phyloP scores from a whole-genome alignment of 805 yeast species.

The Candida caryicola region DNA sequence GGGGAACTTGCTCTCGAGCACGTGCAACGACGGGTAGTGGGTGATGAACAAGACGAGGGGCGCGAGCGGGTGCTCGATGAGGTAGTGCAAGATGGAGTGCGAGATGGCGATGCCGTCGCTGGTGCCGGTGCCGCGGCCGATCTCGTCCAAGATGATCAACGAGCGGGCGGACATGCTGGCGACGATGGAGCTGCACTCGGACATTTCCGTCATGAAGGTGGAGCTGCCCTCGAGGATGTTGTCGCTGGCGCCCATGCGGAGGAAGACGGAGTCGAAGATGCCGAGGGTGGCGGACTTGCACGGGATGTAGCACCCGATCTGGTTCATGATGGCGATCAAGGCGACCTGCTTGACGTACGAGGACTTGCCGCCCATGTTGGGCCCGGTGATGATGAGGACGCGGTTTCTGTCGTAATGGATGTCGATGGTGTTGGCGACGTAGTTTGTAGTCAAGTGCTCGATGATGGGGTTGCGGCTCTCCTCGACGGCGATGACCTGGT shows the following conservation, averaged over 20 bases:
- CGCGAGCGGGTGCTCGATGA: constrained; percentile 32
- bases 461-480: constrained; percentile 69
- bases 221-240: constrained; percentile 72
- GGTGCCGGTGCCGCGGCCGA: constrained; percentile 75
- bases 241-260: constrained; percentile 86
- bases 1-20: constrained; percentile 42
- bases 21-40: constrained; percentile 69
- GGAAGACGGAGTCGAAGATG: constrained; percentile 70
- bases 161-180: constrained; percentile 52
- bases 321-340: constrained; percentile 66
- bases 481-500: constrained; percentile 41
- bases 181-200: constrained; percentile 61
- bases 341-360: constrained; percentile 76
- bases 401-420: constrained; percentile 49
- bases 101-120: constrained; percentile 84
- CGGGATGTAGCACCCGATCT: constrained; percentile 75
- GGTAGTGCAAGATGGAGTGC: constrained; percentile 62
- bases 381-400: constrained; percentile 71
- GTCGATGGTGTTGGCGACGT: constrained; percentile 64
- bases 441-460: constrained; percentile 45
- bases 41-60: constrained; percentile 78
- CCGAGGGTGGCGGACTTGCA: constrained; percentile 61
- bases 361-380: constrained; percentile 88
- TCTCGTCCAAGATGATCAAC: constrained; percentile 67
- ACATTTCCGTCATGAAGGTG: constrained; percentile 77